phyloP scores from a whole-genome alignment of 1,284 basidiomycete genomes.

The Coriolopsis trogii region DNA sequence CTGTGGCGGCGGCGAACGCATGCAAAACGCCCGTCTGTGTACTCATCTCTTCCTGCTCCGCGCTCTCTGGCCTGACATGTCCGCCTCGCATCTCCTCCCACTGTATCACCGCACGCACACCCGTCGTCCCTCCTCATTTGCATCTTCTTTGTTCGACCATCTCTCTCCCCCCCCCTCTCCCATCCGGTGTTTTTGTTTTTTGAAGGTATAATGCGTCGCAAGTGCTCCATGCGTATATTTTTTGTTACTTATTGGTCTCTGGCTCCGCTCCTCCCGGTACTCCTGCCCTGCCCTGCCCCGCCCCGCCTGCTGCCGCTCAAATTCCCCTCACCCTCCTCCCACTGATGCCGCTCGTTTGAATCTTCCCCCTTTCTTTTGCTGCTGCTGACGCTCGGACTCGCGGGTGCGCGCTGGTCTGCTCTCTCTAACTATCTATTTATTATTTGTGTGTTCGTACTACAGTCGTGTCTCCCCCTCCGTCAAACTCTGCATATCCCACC shows the following conservation, averaged over 20 bases:
- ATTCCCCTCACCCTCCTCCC: no score
- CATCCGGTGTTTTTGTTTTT: no score
- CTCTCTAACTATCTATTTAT: constrained; percentile 29
- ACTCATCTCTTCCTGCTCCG: constrained; percentile 23
- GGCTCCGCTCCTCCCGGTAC: constrained; percentile 1
- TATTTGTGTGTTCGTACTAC: constrained; percentile 29
- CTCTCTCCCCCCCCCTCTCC: no score
- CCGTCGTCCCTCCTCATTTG: constrained; percentile 15
- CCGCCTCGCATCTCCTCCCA: constrained; percentile 15
- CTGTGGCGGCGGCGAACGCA: constrained; percentile 23
- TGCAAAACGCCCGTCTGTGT: constrained; percentile 27
- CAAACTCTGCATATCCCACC: constrained; percentile 27
- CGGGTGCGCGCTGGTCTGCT: constrained; percentile 9
- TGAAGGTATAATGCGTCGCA: constrained; percentile 25
- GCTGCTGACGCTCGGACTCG: constrained; percentile 22
- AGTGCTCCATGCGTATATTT: constrained; percentile 19
- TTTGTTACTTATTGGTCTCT: constrained; percentile 34
- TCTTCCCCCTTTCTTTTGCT: no score
- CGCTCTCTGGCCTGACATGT: constrained; percentile 17
- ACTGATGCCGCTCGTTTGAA: constrained; percentile 19
- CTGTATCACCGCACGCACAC: constrained; percentile 29
- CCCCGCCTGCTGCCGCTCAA: constrained; percentile 6
- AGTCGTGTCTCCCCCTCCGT: constrained; percentile 14
- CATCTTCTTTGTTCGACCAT: constrained; percentile 23
- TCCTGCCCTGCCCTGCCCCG: background rate